phyloP scores from a whole-genome alignment of 139 green algal species.

The Coelastrella sp. region DNA sequence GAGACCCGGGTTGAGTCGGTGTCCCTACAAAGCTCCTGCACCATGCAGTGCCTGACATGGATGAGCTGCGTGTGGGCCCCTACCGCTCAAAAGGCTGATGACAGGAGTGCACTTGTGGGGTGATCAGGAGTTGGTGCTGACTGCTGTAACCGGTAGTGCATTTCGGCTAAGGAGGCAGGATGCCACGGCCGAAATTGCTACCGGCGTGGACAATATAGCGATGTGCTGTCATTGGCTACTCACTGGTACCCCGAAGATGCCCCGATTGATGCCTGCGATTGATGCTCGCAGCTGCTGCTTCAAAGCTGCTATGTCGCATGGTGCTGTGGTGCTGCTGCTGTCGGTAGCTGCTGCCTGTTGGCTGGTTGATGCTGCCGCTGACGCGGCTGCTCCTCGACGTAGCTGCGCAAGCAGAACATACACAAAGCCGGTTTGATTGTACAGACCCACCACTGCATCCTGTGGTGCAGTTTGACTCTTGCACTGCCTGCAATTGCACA shows the following conservation, averaged over 20 bases:
- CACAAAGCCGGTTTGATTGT: no score
- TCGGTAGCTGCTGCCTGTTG: conserved; percentile 1
- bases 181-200: not conserved
- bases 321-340: not conserved
- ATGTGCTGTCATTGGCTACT: not conserved
- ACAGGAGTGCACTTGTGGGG: no score
- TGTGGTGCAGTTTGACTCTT: no score
- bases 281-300: conserved; percentile 52
- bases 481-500: no score
- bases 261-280: conserved; percentile 63
- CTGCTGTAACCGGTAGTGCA: no score
- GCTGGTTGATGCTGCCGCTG: not conserved
- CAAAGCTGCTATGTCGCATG: conserved; percentile 17
- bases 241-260: conserved; percentile 72
- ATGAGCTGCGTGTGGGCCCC: no score
- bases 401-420: not conserved
- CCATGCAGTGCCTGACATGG: no score
- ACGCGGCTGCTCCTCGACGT: not conserved
- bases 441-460: no score
- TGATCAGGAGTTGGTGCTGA: no score
- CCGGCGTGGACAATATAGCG: not conserved
- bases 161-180: no score
- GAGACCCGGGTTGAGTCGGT: not conserved
- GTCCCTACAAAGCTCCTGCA: not conserved
- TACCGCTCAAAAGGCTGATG: no score